Conservation (phyloP, 2,329 filamentous ascomycete genomes). For the Ophiostoma sp. region DNA sequence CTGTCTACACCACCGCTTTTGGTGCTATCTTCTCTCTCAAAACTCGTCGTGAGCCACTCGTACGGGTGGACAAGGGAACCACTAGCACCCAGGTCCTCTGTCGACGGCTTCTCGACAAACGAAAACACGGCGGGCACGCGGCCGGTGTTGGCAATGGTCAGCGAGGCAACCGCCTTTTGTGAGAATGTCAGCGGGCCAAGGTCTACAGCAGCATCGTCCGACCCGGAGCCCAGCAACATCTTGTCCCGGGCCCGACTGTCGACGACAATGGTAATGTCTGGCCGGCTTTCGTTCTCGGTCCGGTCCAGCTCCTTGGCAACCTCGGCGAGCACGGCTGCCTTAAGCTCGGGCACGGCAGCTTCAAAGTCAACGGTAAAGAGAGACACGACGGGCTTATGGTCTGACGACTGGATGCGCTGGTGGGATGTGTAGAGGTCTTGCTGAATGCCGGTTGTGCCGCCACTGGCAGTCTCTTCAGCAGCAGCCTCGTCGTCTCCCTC, state of each 20-base stretch:
- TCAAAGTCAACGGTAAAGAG: slow-evolving; percentile 82
- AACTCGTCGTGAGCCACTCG: slow-evolving; percentile 66
- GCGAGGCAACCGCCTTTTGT: slow-evolving; percentile 56
- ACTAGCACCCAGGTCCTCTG: slow-evolving; percentile 38
- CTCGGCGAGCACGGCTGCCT: slow-evolving; percentile 76
- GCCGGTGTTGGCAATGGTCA: slow-evolving; percentile 91
- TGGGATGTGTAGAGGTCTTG: slow-evolving; percentile 75
- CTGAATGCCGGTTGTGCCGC: slow-evolving; percentile 39
- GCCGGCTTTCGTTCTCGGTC: slow-evolving; percentile 49
- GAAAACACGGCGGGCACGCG: slow-evolving; percentile 71
- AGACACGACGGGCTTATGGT: slow-evolving; percentile 87
- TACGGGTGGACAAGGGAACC: slow-evolving; percentile 36
- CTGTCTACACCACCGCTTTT: slow-evolving; percentile 33
- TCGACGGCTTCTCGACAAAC: slow-evolving; percentile 67
- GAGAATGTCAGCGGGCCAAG: slow-evolving; percentile 72
- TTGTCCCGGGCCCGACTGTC: slow-evolving; percentile 48
- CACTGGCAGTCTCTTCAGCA: slow-evolving; percentile 29
- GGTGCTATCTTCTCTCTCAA: slow-evolving; percentile 47
- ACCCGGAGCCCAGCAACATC: not conserved
- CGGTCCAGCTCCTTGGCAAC: slow-evolving; percentile 84
- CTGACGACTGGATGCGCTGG: slow-evolving; percentile 83
- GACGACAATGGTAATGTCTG: slow-evolving; percentile 51
- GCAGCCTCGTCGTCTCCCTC: slow-evolving; percentile 36
- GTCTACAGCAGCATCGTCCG: slow-evolving; percentile 49
- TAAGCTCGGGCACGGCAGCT: slow-evolving; percentile 77